Evolutionary conservation across 2,329 filamentous ascomycete genomes (phyloP), one percentile per base, ranked within the genome.

Genomic region (Rugonectria rugulosa): DNA sequence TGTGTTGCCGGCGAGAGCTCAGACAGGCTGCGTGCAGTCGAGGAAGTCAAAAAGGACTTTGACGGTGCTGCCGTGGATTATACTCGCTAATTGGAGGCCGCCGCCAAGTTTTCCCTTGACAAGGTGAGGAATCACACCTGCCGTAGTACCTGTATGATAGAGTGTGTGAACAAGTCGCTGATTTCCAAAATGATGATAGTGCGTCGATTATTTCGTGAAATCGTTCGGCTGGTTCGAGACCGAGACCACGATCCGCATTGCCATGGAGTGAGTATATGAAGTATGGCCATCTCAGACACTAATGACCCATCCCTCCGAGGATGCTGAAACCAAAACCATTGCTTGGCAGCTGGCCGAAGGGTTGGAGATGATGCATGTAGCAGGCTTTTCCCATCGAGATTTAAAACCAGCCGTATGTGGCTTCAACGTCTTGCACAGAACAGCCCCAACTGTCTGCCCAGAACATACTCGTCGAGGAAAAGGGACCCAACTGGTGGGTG

Each of bases 391-490:
- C n/a, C 44, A 48, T 17, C 32, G 44, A 21, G 44, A 50, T 26
- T 29, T 50, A 19, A 51, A 51, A 38, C 47, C 47, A 7, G 20
- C n/a, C 6, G 47, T 51, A 19, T 7, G 41, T 29, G 46, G 12
- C 17, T 2, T 5, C n/a, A 10, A 7, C 10, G 21, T 7, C 6
- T 6, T 27, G 10, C n/a, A 14, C 17, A 36, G 5, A n/a, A 5
- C 5, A 3, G 10, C 17, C 17, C 23, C 20, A 19, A 51, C 19
- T 15, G 7, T 8, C 26, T 14, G 12, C 1, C 15, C 15, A 51
- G 47, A 51, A 43, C 29, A 51, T 51, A 14, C 37, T 51, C n/a
- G 47, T 51, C 26, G 15, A 40, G 24, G 12, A 38, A 15, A 14
- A 14, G 2, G 37, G 38, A 6, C 47, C 47, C 9, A n/a, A 51